Conservation (phyloP, 2,329 filamentous ascomycete genomes). For the Colletotrichum chrysophilum region DNA sequence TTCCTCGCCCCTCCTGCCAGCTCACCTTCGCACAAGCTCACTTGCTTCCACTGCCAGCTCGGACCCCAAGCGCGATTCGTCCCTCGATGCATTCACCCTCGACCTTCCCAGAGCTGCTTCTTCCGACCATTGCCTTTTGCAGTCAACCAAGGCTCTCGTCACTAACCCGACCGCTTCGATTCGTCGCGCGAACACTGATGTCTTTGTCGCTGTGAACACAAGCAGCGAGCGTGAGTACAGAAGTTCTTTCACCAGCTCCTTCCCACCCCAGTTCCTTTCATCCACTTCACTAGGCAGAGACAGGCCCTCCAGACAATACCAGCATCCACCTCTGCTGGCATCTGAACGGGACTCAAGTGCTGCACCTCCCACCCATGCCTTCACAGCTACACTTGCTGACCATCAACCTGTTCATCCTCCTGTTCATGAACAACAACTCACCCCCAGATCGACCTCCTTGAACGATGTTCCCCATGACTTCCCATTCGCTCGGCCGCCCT, state of each 20-base stretch:
- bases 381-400: neutral
- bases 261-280: neutral
- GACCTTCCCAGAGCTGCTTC: neutral
- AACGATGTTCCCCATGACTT: neutral
- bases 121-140: neutral
- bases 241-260: neutral
- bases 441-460: neutral
- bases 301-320: neutral
- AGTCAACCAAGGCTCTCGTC: neutral
- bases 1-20: conserved; percentile 6
- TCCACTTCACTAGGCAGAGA: neutral
- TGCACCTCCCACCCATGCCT: neutral
- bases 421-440: neutral
- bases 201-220: neutral
- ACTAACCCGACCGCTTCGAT: neutral
- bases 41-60: neutral
- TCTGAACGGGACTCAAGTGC: neutral
- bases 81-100: neutral
- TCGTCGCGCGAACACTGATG: neutral
- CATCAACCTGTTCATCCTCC: neutral
- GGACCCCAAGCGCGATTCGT: neutral
- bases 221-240: neutral
- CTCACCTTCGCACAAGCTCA: neutral
- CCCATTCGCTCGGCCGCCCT: neutral
- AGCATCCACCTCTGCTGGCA: neutral